Evolutionary conservation across 768 basidiomycete species (phyloP).

Genomic region (Saitozyma sp.): DNA sequence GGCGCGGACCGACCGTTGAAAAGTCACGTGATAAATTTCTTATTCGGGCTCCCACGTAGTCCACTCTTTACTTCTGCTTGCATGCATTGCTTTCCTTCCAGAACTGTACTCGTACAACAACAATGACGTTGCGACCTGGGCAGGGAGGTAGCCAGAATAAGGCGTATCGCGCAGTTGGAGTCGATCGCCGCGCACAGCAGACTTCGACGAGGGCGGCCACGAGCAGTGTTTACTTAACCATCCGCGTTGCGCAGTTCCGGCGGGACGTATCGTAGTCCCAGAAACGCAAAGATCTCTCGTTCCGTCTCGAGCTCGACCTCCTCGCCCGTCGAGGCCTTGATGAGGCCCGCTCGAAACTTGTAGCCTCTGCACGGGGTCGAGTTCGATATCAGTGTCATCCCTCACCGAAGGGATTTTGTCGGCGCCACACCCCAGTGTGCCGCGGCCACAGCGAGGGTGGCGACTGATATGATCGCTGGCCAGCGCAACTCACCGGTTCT

Average conservation of each 20-base stretch:
- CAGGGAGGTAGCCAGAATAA: no score
- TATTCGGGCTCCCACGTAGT: no score
- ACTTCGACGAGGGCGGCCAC: no score
- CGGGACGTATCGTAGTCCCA: slow-evolving; percentile 45
- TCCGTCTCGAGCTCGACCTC: slow-evolving; percentile 47
- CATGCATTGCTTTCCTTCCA: no score
- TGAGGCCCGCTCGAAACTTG: slow-evolving; percentile 42
- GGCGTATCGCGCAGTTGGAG: no score
- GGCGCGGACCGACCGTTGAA: no score
- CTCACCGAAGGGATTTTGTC: background rate
- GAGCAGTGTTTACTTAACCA: slow-evolving; percentile 15
- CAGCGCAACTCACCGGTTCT: slow-evolving; percentile 6
- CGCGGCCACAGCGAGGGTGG: background rate
- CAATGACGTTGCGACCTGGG: no score
- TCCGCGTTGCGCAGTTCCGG: slow-evolving; percentile 50
- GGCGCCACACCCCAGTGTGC: background rate
- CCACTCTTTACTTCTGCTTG: no score
- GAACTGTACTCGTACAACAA: no score
- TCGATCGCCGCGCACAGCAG: no score
- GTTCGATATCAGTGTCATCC: background rate
- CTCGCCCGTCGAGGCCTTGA: slow-evolving; percentile 34
- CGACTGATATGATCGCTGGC: background rate
- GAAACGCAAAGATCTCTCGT: slow-evolving; percentile 45
- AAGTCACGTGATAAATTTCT: no score
- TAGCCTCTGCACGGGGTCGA: slow-evolving; percentile 18